Base-by-base conservation (phyloP, 352 stramenopile genomes). In the Phytopythium chamaehyphon region DNA sequence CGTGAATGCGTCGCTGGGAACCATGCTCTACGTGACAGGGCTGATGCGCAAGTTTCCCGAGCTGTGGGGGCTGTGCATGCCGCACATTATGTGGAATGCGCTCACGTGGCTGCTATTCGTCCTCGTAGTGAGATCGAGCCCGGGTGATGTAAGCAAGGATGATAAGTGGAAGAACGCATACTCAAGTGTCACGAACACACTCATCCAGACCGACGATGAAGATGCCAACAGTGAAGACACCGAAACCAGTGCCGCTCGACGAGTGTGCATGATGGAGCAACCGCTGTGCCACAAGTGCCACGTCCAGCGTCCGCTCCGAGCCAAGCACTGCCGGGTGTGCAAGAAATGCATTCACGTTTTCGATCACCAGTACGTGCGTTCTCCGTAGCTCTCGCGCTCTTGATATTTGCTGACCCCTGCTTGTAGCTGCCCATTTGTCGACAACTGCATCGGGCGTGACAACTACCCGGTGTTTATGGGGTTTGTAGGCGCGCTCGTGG, bases 361-460 rank as follows among this genome's bases (percentile, higher is more conserved):
- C 74, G 97, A 99, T 66, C 97, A 99, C 83, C 95, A 99, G 83
- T 91, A 86, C 63, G 78, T 86, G 9, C 63, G 76, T 84, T 6
- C 22, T 23, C n/a, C n/a, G n/a, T n/a, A n/a, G 1, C 26, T 35
- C 24, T 51, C 15, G 3, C 2, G 23, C 21, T 53, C 12, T n/a
- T 53, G n/a, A n/a, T n/a, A n/a, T n/a, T n/a, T n/a, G n/a, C n/a
- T n/a, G n/a, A n/a, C n/a, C n/a, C n/a, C n/a, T n/a, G n/a, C n/a
- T n/a, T 47, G 39, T 64, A 88, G 83, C 69, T 98, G 96, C 51
- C 96, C 96, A 16, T 99, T 98, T 75, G 87, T 99, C 10, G 98
- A 99, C 76, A 99, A 99, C 71, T 99, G 96, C 57, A 89, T 99
- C 2, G 97, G 96, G 22, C 93, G 97, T 42, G 83, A 91, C 60